Evolutionary conservation across 495 filamentous ascomycete species (phyloP).

Genomic region (Bathelium albidoporum): DNA sequence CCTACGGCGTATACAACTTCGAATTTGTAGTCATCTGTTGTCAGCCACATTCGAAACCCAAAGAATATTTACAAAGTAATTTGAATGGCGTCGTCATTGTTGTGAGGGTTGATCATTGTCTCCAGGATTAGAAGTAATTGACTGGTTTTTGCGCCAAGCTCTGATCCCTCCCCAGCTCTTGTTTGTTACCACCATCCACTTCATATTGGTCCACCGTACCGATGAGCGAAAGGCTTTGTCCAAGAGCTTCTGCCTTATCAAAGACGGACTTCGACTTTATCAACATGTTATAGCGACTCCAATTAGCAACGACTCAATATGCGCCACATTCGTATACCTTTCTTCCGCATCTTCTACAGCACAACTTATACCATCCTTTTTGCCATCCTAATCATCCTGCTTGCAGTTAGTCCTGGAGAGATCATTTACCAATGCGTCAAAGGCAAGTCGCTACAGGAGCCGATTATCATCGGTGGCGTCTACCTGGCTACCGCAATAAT

Average conservation of each 20-base stretch:
- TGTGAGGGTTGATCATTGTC: too few species aligned
- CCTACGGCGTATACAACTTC: too few species aligned
- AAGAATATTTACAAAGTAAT: too few species aligned
- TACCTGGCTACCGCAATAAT: slow-evolving; percentile 67
- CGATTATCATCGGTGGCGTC: slow-evolving; percentile 71
- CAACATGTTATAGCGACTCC: background rate
- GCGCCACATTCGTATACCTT: slow-evolving; percentile 38
- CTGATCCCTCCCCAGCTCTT: too few species aligned
- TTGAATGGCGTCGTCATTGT: too few species aligned
- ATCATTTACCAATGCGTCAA: slow-evolving; percentile 55
- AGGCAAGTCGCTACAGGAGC: slow-evolving; percentile 44
- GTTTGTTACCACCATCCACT: too few species aligned
- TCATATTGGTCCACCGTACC: too few species aligned
- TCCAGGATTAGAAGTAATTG: too few species aligned
- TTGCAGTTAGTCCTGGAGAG: slow-evolving; percentile 75
- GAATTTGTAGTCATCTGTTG: too few species aligned
- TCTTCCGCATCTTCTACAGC: slow-evolving; percentile 73
- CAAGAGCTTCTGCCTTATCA: background rate
- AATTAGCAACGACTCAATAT: slow-evolving; percentile 2
- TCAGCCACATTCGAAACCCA: too few species aligned
- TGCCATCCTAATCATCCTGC: slow-evolving; percentile 57
- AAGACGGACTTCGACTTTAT: background rate
- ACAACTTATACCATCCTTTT: slow-evolving; percentile 70
- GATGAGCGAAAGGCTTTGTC: too few species aligned
- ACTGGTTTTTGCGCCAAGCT: too few species aligned